These are phyloP conservation scores for Tolypocladium tundrense DNA, from an alignment of 2,329 filamentous ascomycete species.

Conservation along the genomic window DNA sequence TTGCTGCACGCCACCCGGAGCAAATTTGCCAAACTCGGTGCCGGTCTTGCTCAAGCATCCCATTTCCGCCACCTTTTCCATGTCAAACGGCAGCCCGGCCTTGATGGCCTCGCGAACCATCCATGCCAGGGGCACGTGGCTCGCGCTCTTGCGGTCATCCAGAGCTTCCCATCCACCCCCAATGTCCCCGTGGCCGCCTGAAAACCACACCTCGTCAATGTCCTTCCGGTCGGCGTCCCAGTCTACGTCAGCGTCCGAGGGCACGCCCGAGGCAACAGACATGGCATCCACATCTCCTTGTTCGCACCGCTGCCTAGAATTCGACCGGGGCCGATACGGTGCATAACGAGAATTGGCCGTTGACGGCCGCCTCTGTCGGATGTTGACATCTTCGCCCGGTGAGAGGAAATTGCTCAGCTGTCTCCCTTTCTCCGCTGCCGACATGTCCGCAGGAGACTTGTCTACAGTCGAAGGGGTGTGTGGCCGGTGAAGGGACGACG, in stretches of 20 bases:
- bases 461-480: not conserved
- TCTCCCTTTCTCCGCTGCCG: not conserved
- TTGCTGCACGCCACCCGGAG: not conserved
- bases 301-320: slow-evolving; percentile 20
- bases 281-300: slow-evolving; percentile 13
- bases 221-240: slow-evolving; percentile 51
- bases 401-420: slow-evolving; percentile 5
- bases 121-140: slow-evolving; percentile 59
- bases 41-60: slow-evolving; percentile 34
- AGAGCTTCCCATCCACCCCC: slow-evolving; percentile 64
- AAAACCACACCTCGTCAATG: slow-evolving; percentile 73
- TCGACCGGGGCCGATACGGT: slow-evolving; percentile 31
- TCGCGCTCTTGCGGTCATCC: slow-evolving; percentile 48
- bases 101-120: slow-evolving; percentile 51
- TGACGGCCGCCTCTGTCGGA: slow-evolving; percentile 1
- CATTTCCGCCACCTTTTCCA: slow-evolving; percentile 55
- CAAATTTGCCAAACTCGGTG: slow-evolving; percentile 1
- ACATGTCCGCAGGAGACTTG: not conserved
- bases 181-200: slow-evolving; percentile 69
- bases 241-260: slow-evolving; percentile 22
- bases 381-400: slow-evolving; percentile 4
- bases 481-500: not conserved
- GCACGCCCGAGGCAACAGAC: slow-evolving; percentile 20
- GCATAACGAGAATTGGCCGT: slow-evolving; percentile 16
- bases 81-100: slow-evolving; percentile 62